Evolutionary conservation across 441 rosid species (phyloP), one percentile per base, ranked within the genome.

Genomic region (Jatropha multifida): DNA sequence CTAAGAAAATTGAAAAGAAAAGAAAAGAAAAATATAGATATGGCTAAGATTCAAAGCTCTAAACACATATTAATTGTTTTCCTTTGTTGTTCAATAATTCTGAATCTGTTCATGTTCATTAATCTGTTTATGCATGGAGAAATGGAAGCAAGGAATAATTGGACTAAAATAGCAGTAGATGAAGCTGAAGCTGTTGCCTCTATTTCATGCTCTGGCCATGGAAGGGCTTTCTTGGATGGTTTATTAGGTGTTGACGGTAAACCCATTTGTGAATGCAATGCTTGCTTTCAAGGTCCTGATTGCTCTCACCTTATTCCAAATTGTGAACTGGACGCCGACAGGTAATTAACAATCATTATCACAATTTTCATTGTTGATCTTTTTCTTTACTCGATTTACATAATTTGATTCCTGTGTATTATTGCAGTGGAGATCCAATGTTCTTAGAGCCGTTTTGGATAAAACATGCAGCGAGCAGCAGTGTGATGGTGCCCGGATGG

Each of bases 391-490:
- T 32, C 2, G 32, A 32, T 32, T 0, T 32, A 32, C 32, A 32
- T 32, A 32, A 32, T 32, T 32, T 32, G 32, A 11, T 11, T 48
- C 51, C 13, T 48, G 13, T 9, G 13, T 10, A 48, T 48, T 14
- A 48, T 48, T 48, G 2, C 84, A 89, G 97, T 11, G 96, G 96
- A 59, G 88, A 92, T 77, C 93, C 96, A 20, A 40, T 85, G 65
- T 90, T 89, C 82, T 78, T 92, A 84, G 92, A 90, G 83, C 93
- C 92, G 4, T 90, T 86, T 65, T 92, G 96, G 94, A 70, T 81
- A 81, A 38, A 76, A 64, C 69, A 85, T 46, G 93, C 90, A 17
- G 87, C 73, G n/a, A 81, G 74, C 5, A 90, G 97, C 69, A 85
- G 88, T 18, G 44, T 84, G 23, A 55, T 89, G 37, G 84, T 89